Evolutionary conservation across 1,284 basidiomycete species (phyloP).

Genomic region (Phellinidium pouzarii): DNA sequence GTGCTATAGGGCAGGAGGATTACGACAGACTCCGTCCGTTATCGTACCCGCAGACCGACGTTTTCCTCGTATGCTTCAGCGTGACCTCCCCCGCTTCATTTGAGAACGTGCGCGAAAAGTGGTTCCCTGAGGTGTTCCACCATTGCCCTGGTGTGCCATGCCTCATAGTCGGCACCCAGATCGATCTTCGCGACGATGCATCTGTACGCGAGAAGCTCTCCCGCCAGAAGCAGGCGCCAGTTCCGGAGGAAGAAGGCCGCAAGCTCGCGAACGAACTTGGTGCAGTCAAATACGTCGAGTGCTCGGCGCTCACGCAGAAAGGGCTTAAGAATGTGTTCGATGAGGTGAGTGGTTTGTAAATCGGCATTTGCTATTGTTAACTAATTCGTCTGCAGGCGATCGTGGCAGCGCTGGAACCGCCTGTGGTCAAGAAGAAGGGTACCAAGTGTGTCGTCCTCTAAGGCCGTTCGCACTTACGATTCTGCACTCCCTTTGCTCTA

Average conservation of each 20-base stretch:
- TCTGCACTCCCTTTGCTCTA: slow-evolving; percentile 1
- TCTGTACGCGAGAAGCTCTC: slow-evolving; percentile 92
- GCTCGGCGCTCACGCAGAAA: slow-evolving; percentile 97
- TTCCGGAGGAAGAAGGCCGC: slow-evolving; percentile 86
- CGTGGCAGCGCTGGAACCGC: slow-evolving; percentile 96
- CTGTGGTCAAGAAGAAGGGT: slow-evolving; percentile 74
- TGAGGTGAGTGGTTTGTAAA: slow-evolving; percentile 62
- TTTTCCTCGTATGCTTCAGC: slow-evolving; percentile 99
- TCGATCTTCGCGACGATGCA: slow-evolving; percentile 93
- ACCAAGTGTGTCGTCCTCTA: slow-evolving; percentile 82
- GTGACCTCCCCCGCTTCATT: slow-evolving; percentile 98
- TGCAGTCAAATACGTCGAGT: slow-evolving; percentile 99
- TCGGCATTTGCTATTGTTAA: slow-evolving; percentile 16
- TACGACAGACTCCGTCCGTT: slow-evolving; percentile 98
- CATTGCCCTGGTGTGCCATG: slow-evolving; percentile 99
- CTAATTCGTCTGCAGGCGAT: slow-evolving; percentile 64
- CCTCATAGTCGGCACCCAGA: slow-evolving; percentile 97
- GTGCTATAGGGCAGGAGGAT: slow-evolving; percentile 86
- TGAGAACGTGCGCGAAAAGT: slow-evolving; percentile 99
- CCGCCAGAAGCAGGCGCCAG: slow-evolving; percentile 93
- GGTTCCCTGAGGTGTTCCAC: slow-evolving; percentile 99
- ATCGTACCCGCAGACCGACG: slow-evolving; percentile 99
- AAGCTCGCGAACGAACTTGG: slow-evolving; percentile 92
- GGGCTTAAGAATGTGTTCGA: slow-evolving; percentile 99
- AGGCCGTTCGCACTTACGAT: slow-evolving; percentile 23